Conservation (phyloP, 129 eudicot species). For the Centrapalus pauciflorus region DNA sequence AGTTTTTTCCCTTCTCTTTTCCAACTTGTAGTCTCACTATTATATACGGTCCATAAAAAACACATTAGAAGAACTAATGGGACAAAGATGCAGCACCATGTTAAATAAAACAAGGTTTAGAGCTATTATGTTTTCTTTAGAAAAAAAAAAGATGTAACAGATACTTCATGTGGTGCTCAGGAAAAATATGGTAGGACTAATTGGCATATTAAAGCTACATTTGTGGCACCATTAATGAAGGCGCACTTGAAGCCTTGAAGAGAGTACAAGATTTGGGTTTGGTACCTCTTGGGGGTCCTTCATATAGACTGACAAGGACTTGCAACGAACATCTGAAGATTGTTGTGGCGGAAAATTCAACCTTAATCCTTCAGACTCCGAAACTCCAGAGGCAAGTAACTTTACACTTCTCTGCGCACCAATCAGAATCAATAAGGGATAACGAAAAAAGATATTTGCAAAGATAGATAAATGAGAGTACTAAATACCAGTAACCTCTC, state of each 20-base stretch:
- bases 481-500: conserved; percentile 50
- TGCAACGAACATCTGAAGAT: conserved; percentile 5
- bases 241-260: background rate
- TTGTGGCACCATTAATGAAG: background rate
- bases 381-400: conserved; percentile 35
- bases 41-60: background rate
- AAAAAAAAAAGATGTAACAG: background rate
- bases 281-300: conserved; percentile 43
- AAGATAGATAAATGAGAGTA: conserved; percentile 1
- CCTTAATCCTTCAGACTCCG: conserved; percentile 41
- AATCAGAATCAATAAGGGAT: conserved; percentile 7
- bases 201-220: background rate
- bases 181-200: background rate
- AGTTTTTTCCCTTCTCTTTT: background rate
- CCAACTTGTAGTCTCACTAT: background rate
- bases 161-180: background rate
- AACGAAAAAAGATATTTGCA: background rate
- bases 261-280: background rate
- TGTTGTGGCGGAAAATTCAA: conserved; percentile 14
- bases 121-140: too few species aligned
- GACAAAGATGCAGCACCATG: background rate
- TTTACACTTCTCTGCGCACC: conserved; percentile 44
- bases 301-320: conserved; percentile 10
- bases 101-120: background rate
- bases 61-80: background rate